Base-by-base conservation (phyloP, 768 basidiomycete genomes). In the Crassisporium funariophilum region DNA sequence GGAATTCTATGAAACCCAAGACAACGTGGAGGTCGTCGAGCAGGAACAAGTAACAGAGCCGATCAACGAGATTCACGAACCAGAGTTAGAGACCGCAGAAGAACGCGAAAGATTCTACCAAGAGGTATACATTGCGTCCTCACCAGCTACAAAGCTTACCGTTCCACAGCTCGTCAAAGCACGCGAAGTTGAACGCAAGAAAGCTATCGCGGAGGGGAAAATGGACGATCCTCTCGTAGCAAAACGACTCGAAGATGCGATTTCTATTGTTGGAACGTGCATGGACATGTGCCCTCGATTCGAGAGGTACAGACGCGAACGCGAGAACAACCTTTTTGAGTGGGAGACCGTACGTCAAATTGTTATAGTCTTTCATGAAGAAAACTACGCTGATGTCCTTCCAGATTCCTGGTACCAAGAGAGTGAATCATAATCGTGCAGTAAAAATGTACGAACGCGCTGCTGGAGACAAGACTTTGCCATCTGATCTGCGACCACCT, bases 391-490 rank as follows among this genome's bases (percentile, higher is more conserved):
- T 81, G 59, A 81, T 71, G 36, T 43, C 50, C 50, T 54, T 48
- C 35, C 63, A 88, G 86, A 82, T 87, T 46, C 84, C 87, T 13
- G 86, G 85, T 9, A 91, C 88, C n/a, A 90, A 85, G 60, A 76
- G 87, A 34, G 86, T 98, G 7, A 85, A 95, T 60, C 92, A 92
- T 53, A 73, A 74, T 31, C 84, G 85, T 41, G 95, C 95, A 0
- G 95, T 98, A 35, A 97, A 98, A 62, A 88, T 87, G 62, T 99
- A 94, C 65, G 91, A 95, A 63, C 88, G 95, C 15, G 93, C 92
- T 3, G 90, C 92, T 11, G 95, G 95, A 19, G 91, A 95, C 73
- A 89, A 95, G 67, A 84, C 83, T 0, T 59, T 97, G 0, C 95
- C 95, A 2, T 93, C 91, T 0, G 95, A 99, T 64, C 73, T 99